Evolutionary conservation across 2,329 filamentous ascomycete genomes (phyloP).

Genomic region (Colletotrichum sp.): DNA sequence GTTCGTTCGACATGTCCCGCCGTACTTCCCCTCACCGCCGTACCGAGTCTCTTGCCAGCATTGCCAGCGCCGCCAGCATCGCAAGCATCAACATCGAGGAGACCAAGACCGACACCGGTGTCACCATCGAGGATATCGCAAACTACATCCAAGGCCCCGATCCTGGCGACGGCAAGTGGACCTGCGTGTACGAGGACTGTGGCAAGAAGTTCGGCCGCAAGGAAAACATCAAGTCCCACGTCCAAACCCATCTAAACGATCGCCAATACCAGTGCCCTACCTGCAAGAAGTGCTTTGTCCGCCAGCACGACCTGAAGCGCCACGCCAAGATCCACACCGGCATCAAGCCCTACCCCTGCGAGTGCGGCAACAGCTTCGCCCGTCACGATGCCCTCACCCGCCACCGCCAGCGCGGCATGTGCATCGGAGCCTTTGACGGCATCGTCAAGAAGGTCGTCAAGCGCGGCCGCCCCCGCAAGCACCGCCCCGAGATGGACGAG

Average conservation of each 20-base stretch:
- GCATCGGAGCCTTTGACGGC: slow-evolving; percentile 91
- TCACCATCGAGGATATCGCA: slow-evolving; percentile 84
- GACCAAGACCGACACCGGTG: slow-evolving; percentile 77
- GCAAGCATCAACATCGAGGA: slow-evolving; percentile 69
- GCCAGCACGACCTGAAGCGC: slow-evolving; percentile 95
- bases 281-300: slow-evolving; percentile 94
- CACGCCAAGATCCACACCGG: slow-evolving; percentile 98
- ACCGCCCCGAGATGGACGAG: slow-evolving; percentile 60
- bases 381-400: slow-evolving; percentile 94
- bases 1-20: slow-evolving; percentile 27
- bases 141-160: slow-evolving; percentile 77
- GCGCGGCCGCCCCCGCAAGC: slow-evolving; percentile 68
- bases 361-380: slow-evolving; percentile 93
- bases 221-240: slow-evolving; percentile 98
- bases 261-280: slow-evolving; percentile 93
- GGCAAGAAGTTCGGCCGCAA: slow-evolving; percentile 93
- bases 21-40: slow-evolving; percentile 52
- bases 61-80: slow-evolving; percentile 63
- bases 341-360: slow-evolving; percentile 92
- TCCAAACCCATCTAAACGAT: slow-evolving; percentile 97
- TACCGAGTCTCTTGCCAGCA: slow-evolving; percentile 64
- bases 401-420: slow-evolving; percentile 95
- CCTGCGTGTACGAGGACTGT: slow-evolving; percentile 79
- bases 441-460: slow-evolving; percentile 65
- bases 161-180: slow-evolving; percentile 76